Evolutionary conservation across 805 yeast genomes (phyloP), one percentile per base, ranked within the genome.

Genomic region (Hanseniaspora lindneri): DNA sequence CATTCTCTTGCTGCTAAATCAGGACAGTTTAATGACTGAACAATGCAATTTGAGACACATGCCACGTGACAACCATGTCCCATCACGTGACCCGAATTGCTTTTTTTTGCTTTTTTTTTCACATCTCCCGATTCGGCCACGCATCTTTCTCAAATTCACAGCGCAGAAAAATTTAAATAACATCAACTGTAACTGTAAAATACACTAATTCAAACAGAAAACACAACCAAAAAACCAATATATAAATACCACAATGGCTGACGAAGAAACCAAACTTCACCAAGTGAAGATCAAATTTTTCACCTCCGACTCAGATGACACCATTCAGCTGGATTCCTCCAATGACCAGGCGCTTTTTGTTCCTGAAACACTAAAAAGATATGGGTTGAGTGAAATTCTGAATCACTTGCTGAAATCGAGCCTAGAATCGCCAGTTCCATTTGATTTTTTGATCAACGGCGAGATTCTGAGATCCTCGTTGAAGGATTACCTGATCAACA

Each of bases 311-410:
- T 80, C 77, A 53, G 89, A 82, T 59, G 79, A 76, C 53, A 60
- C 76, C 16, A 63, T 89, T 41, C 82, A 80, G 39, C 85, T 85
- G 10, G 27, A 28, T 9, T 83, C 81, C 24, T 27, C 39, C 2
- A 69, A 76, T 17, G 92, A 85, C 51, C 76, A 81, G 44, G 95
- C 98, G 13, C 71, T 92, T 49, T 83, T 73, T 60, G 96, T 87
- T 23, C 98, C 98, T 20, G 81, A 82, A 20, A 66, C 81, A 3
- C 72, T 92, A 55, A 87, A 84, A 56, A 76, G 97, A 64, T 88
- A 77, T 62, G 98, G 98, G 50, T 73, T 92, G 35, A 85, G 96
- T 4, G 97, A 92, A 66, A 80, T 92, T 61, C 96, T 92, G 20
- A 92, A 92, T 66, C 96, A 92, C 67, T 71, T 92, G 50, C 69